These are phyloP conservation scores for Leonotis leonurus DNA, from an alignment of 257 asterid species.

Conservation along the genomic window DNA sequence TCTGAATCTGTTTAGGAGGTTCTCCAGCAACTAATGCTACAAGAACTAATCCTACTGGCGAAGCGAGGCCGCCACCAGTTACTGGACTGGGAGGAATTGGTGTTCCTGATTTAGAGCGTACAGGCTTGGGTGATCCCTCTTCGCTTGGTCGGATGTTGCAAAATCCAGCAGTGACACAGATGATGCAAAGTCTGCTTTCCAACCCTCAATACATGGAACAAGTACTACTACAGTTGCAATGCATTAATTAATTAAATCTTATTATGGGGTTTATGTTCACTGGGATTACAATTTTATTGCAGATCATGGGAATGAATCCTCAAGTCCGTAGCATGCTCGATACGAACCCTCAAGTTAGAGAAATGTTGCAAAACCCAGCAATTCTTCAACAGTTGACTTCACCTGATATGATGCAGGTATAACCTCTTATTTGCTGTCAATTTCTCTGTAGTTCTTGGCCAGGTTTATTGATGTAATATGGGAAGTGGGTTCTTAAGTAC, in stretches of 20 bases:
- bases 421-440: not conserved
- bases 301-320: slow-evolving; percentile 48
- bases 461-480: not conserved
- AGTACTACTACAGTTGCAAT: slow-evolving; percentile 23
- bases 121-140: slow-evolving; percentile 38
- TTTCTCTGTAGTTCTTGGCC: not conserved
- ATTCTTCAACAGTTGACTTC: slow-evolving; percentile 43
- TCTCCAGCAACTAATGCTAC: slow-evolving; percentile 39
- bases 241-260: slow-evolving; percentile 9
- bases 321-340: slow-evolving; percentile 49
- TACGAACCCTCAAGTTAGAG: slow-evolving; percentile 55
- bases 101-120: slow-evolving; percentile 33
- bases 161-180: slow-evolving; percentile 55
- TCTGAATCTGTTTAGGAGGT: slow-evolving; percentile 28
- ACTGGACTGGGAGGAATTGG: slow-evolving; percentile 47
- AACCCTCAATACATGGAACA: slow-evolving; percentile 67
- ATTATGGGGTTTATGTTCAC: not conserved
- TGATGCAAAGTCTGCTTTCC: slow-evolving; percentile 58
- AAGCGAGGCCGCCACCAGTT: slow-evolving; percentile 30
- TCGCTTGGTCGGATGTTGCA: slow-evolving; percentile 41
- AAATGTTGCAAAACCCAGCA: slow-evolving; percentile 69
- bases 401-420: slow-evolving; percentile 58
- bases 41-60: slow-evolving; percentile 40
- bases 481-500: not conserved
- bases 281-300: slow-evolving; percentile 20